phyloP scores from a whole-genome alignment of 2,329 filamentous ascomycete genomes.

The Fusarium tjaetaba region DNA sequence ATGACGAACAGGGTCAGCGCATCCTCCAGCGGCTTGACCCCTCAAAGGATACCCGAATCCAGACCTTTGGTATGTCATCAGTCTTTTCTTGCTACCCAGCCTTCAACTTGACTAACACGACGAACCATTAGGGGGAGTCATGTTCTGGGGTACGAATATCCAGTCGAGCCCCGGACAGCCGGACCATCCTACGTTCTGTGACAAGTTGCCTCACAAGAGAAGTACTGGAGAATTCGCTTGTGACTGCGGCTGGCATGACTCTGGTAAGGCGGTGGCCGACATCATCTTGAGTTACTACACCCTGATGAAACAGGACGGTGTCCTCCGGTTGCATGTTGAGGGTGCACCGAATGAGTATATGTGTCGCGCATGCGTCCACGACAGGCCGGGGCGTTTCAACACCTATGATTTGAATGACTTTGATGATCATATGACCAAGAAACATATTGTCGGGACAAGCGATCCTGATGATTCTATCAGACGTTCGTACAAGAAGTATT shows the following conservation, averaged over 20 bases:
- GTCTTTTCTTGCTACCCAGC: fast-evolving
- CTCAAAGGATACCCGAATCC: background rate
- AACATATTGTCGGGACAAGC: background rate
- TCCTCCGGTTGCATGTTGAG: background rate
- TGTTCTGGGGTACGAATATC: background rate
- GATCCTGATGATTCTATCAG: background rate
- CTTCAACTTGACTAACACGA: background rate
- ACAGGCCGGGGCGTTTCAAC: background rate
- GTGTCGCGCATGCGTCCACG: background rate
- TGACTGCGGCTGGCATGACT: background rate
- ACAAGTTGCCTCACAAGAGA: background rate
- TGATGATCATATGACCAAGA: background rate
- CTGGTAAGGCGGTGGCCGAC: background rate
- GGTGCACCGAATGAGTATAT: background rate
- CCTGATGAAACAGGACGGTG: background rate
- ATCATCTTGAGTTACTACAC: background rate
- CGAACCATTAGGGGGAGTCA: background rate
- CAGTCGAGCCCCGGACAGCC: background rate
- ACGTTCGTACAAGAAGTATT: background rate
- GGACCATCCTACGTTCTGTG: background rate
- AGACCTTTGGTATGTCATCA: background rate
- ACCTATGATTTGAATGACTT: background rate
- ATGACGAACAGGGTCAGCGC: background rate
- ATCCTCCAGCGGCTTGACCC: background rate
- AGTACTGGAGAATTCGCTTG: background rate